Base-by-base conservation (phyloP, 371 early-diverging fungal species). In the Catenaria anguillulae region DNA sequence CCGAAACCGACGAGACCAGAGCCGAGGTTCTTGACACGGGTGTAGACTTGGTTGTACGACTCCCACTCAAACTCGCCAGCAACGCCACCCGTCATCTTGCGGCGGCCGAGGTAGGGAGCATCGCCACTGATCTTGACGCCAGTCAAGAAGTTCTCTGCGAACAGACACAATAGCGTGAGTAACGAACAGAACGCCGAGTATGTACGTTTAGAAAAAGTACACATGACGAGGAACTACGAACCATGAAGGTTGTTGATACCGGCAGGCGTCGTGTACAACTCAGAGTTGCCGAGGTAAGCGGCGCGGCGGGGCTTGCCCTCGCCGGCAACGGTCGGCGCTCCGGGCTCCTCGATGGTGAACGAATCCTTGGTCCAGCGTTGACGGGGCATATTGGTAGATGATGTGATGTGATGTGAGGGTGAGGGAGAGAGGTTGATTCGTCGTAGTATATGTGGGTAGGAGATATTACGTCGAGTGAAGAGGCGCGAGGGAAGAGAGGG, bases 41-140 rank as follows among this genome's bases (percentile, higher is more conserved):
- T 69, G 50, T 70, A 73, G 45, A 77, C 73, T 54, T 82, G 73
- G 31, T 67, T 65, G 67, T 79, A 89, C 0, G 86, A 82, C 65
- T 82, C 65, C 90, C 90, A 91, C 19, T 77, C 82, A 64, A 80
- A 88, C 46, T 79, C 80, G 2, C 84, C 86, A 40, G 77, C 80
- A 62, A 74, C 69, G 45, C 78, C 81, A 35, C 80, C 64, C 65
- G 75, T 31, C 4, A 43, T 43, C 45, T 12, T 68, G 34, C 85
- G 81, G 52, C 73, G 72, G 33, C 86, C 86, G 52, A 50, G 52
- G 52, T 29, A 50, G 1, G 26, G 29, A 15, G 13, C 8, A 19
- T 26, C 26, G 29, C 29, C 52, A 12, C 54, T 55, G 23, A 62
- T 60, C 61, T 63, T 60, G 50, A 68, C 64, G 23, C 72, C 74